Evolutionary conservation across 1,284 basidiomycete species (phyloP).

Genomic region (Lentinus polychrous): DNA sequence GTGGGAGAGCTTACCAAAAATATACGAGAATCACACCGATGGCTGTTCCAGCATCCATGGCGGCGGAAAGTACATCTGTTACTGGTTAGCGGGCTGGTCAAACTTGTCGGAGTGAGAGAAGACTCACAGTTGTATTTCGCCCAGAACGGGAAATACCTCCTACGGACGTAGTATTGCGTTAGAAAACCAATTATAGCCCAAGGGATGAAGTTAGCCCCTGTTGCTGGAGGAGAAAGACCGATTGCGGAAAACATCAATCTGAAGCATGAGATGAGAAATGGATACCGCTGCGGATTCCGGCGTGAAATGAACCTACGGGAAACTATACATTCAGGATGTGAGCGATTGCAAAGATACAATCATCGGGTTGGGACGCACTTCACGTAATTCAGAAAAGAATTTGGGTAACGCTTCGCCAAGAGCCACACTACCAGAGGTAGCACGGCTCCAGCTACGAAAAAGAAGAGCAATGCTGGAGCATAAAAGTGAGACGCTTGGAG

Average conservation of each 20-base stretch:
- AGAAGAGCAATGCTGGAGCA: slow-evolving; percentile 28
- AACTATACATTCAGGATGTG: slow-evolving; percentile 8
- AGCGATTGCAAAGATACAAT: slow-evolving; percentile 5
- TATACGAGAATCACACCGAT: slow-evolving; percentile 37
- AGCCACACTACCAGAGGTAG: slow-evolving; percentile 34
- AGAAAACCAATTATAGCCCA: slow-evolving; percentile 32
- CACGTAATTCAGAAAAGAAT: slow-evolving; percentile 35
- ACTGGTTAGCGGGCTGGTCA: neutral
- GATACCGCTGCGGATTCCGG: neutral
- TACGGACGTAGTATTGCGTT: slow-evolving; percentile 36
- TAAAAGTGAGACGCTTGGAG: slow-evolving; percentile 8
- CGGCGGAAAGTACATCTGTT: slow-evolving; percentile 44
- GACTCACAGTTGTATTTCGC: slow-evolving; percentile 39
- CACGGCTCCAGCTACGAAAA: slow-evolving; percentile 42
- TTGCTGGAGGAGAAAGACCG: slow-evolving; percentile 33
- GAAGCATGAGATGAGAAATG: slow-evolving; percentile 9
- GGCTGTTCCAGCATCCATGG: slow-evolving; percentile 42
- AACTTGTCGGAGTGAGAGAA: neutral
- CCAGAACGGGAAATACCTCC: slow-evolving; percentile 34
- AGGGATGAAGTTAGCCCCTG: slow-evolving; percentile 36
- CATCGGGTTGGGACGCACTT: slow-evolving; percentile 25
- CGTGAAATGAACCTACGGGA: slow-evolving; percentile 15
- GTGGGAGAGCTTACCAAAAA: slow-evolving; percentile 30
- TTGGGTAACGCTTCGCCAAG: slow-evolving; percentile 27
- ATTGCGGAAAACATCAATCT: slow-evolving; percentile 29